Evolutionary conservation across 352 stramenopile species (phyloP).

Genomic region (Achlya hypogyna): DNA sequence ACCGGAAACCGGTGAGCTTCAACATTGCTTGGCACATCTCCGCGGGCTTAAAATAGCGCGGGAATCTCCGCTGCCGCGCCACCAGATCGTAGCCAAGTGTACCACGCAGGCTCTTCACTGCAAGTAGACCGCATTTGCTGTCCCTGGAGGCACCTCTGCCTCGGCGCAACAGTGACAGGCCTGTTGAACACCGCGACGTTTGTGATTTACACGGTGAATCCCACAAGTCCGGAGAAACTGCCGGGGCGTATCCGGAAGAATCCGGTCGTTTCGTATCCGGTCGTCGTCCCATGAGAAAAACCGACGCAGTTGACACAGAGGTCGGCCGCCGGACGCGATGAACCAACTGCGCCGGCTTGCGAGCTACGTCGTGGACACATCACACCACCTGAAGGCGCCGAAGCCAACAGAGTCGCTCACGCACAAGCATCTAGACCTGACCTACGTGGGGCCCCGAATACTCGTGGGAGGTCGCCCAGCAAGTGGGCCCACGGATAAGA

Average conservation of each 20-base stretch:
- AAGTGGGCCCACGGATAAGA: conserved; percentile 50
- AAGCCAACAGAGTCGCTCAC: neutral
- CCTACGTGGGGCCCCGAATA: conserved; percentile 60
- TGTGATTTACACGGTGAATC: no score
- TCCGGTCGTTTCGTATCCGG: neutral
- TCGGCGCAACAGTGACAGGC: no score
- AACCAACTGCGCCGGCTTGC: conserved; percentile 11
- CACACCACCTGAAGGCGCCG: neutral
- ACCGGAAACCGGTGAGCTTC: no score
- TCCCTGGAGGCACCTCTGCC: no score
- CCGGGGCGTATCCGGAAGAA: neutral
- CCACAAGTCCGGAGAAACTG: neutral
- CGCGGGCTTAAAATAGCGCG: no score
- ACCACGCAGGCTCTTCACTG: no score
- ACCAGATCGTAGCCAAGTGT: no score
- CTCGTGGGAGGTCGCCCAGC: conserved; percentile 51
- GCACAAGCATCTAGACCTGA: conserved; percentile 40
- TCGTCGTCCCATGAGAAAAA: neutral
- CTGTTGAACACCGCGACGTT: no score
- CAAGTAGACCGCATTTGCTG: no score
- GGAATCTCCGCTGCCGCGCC: no score
- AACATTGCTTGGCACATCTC: no score
- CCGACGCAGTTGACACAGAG: neutral
- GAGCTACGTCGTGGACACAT: conserved; percentile 10
- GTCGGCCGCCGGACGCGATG: neutral